Percentiles rank a stretch among this genome's conserved stretches.
Evolutionary conservation across 768 basidiomycete species (phyloP).

Genomic region (Mycena leptocephala): DNA sequence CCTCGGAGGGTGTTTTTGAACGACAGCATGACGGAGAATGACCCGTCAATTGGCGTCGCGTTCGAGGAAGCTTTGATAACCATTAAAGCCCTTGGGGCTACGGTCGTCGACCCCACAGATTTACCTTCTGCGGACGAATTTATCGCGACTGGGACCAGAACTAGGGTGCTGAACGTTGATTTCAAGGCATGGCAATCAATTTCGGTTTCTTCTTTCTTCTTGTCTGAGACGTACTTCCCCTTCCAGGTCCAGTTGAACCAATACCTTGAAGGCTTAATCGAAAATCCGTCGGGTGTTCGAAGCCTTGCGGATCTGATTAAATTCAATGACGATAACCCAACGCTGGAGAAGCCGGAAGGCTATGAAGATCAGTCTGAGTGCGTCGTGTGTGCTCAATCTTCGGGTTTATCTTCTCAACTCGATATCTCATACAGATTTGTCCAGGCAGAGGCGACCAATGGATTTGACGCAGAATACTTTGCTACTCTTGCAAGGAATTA

Average conservation of each 20-base stretch:
- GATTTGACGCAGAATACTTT: not conserved
- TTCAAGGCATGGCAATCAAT: constrained; percentile 1
- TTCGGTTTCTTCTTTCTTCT: not conserved
- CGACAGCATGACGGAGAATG: constrained; percentile 20
- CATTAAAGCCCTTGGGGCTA: constrained; percentile 59
- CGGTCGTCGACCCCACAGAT: constrained; percentile 64
- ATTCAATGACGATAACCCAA: constrained; percentile 60
- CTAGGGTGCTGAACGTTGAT: not conserved
- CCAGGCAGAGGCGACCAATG: not conserved
- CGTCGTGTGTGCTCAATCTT: not conserved
- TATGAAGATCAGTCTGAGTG: not conserved
- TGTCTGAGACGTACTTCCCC: not conserved
- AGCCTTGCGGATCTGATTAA: constrained; percentile 59
- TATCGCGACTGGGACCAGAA: constrained; percentile 25
- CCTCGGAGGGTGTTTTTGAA: constrained; percentile 53
- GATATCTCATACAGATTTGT: not conserved
- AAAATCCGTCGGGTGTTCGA: constrained; percentile 59
- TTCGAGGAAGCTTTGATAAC: constrained; percentile 58
- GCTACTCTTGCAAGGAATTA: not conserved
- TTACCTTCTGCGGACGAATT: constrained; percentile 55
- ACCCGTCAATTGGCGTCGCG: constrained; percentile 39
- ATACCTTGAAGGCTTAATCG: constrained; percentile 56
- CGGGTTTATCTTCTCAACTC: not conserved
- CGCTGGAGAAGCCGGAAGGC: constrained; percentile 49
- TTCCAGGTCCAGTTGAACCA: constrained; percentile 49